These are phyloP conservation scores for Nannochloropsis gaditana DNA, from an alignment of 108 stramenopile species.

Conservation along the genomic window DNA sequence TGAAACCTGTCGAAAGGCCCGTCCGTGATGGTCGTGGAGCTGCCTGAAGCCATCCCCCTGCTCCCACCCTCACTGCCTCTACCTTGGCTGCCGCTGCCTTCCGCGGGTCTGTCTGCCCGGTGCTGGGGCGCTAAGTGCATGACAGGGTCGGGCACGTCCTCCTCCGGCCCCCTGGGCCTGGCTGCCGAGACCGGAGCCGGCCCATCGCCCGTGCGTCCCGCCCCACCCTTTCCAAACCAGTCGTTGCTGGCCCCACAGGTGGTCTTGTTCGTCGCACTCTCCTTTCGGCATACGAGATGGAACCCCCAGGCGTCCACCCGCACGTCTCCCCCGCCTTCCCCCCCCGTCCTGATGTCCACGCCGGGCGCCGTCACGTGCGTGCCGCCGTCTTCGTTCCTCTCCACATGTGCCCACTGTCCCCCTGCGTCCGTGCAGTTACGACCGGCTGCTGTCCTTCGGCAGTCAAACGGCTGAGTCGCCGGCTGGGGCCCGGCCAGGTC, in stretches of 20 bases:
- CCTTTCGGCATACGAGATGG: background rate
- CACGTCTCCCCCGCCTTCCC: background rate
- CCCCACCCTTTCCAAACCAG: background rate
- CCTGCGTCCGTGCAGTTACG: background rate
- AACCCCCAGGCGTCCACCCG: background rate
- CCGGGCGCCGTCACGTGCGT: background rate
- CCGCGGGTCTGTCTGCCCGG: background rate
- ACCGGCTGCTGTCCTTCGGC: background rate
- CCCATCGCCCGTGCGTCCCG: background rate
- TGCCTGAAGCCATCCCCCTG: background rate
- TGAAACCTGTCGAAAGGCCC: background rate
- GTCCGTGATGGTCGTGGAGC: background rate
- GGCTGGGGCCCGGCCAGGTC: background rate
- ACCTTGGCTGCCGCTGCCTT: background rate
- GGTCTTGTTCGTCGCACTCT: background rate
- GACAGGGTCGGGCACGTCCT: background rate
- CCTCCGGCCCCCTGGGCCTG: background rate
- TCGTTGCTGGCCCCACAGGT: background rate
- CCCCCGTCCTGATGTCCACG: background rate
- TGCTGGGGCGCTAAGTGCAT: background rate
- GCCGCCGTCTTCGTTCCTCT: background rate
- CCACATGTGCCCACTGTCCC: background rate
- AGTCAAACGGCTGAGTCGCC: background rate
- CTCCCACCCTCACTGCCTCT: background rate
- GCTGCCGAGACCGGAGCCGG: background rate